These are phyloP conservation scores for Omphalotus olearius DNA, from an alignment of 1,284 basidiomycete species.

Conservation along the genomic window DNA sequence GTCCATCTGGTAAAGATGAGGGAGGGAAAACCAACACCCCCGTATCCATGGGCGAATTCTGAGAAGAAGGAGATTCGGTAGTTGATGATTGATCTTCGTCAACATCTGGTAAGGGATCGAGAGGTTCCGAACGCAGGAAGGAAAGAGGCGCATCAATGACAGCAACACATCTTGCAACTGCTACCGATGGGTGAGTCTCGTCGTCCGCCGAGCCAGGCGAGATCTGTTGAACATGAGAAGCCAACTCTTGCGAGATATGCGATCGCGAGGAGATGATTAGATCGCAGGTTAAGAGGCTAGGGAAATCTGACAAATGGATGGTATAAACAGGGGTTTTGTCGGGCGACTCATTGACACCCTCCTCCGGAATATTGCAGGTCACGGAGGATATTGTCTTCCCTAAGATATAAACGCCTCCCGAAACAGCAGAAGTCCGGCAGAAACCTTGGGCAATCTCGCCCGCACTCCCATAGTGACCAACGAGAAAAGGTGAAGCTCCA, in stretches of 20 bases:
- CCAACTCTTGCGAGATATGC: conserved; percentile 15
- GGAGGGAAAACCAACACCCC: conserved; percentile 84
- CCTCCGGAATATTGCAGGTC: conserved; percentile 8
- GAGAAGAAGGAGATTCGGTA: conserved; percentile 18
- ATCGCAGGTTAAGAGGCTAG: conserved; percentile 43
- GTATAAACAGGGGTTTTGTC: conserved; percentile 27
- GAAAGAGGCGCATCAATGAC: conserved; percentile 52
- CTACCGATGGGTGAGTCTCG: conserved; percentile 12
- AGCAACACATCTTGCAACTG: conserved; percentile 63
- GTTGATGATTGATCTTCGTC: conserved; percentile 17
- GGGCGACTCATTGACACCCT: not conserved
- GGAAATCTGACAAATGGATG: conserved; percentile 58
- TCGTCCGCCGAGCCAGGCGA: not conserved
- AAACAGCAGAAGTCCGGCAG: conserved; percentile 84
- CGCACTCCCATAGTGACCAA: conserved; percentile 91
- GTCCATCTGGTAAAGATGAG: conserved; percentile 42
- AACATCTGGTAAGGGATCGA: conserved; percentile 19
- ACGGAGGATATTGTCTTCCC: conserved; percentile 52
- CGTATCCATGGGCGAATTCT: conserved; percentile 49
- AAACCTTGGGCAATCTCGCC: conserved; percentile 94
- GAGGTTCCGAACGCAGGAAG: conserved; percentile 24
- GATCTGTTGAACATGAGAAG: conserved; percentile 12
- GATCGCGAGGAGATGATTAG: conserved; percentile 37
- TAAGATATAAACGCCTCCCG: conserved; percentile 82
- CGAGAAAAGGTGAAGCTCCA: conserved; percentile 86